A percentile compares a stretch with the other conserved stretches of the same genome.
Evolutionary conservation across 2,329 filamentous ascomycete species (phyloP).

Genomic region (Fusarium dimerum): DNA sequence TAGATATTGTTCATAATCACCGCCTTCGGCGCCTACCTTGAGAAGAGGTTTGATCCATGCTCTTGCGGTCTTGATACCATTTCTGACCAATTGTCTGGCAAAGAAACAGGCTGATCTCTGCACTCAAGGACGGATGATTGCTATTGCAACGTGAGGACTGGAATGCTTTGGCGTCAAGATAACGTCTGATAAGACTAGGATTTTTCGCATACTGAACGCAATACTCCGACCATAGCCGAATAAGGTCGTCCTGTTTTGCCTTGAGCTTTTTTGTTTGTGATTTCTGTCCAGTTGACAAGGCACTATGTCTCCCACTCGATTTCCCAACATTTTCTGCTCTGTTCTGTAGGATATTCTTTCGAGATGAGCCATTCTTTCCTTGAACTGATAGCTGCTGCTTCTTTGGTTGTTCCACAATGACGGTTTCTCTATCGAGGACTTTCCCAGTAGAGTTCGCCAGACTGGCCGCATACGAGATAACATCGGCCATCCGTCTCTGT

Average conservation of each 20-base stretch:
- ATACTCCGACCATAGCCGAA: constrained; percentile 46
- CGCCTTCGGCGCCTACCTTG: too few relatives aligned
- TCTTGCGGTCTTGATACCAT: background rate
- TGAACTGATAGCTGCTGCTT: constrained; percentile 2
- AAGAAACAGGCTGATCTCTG: too few relatives aligned
- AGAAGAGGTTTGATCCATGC: background rate
- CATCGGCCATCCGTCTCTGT: constrained; percentile 61
- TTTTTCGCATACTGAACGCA: constrained; percentile 50
- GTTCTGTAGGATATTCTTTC: background rate
- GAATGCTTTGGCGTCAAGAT: constrained; percentile 50
- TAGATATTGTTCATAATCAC: too few relatives aligned
- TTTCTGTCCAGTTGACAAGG: constrained; percentile 35
- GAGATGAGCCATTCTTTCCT: background rate
- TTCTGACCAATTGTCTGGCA: too few relatives aligned
- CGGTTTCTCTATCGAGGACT: constrained; percentile 62
- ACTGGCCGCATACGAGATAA: constrained; percentile 68
- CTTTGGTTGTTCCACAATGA: constrained; percentile 45
- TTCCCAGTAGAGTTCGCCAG: constrained; percentile 66
- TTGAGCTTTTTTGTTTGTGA: constrained; percentile 36
- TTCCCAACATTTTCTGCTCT: constrained; percentile 23
- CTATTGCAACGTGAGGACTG: constrained; percentile 27
- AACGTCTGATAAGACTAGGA: constrained; percentile 43
- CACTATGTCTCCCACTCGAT: constrained; percentile 39
- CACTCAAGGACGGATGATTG: background rate
- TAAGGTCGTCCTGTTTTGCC: constrained; percentile 31